Evolutionary conservation across 1,139 yeast species (phyloP).

Genomic region (Taphrina wiesneri): DNA sequence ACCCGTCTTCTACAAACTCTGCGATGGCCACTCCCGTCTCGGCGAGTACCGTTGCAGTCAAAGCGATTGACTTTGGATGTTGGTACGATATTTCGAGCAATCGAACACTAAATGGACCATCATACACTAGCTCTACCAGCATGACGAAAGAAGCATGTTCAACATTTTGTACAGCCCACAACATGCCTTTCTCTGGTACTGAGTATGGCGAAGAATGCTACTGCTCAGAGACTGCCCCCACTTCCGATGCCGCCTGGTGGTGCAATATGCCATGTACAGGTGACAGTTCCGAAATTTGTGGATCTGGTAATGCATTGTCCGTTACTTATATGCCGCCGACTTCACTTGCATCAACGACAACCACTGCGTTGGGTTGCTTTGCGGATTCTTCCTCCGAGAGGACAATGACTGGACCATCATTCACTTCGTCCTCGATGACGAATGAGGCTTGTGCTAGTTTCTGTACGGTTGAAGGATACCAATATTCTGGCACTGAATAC

Average conservation of each 20-base stretch:
- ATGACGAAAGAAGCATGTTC: slow-evolving; percentile 24
- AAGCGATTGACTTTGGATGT: slow-evolving; percentile 24
- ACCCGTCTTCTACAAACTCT: no score
- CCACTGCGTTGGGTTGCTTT: slow-evolving; percentile 21
- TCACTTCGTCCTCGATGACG: slow-evolving; percentile 19
- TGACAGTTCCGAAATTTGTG: slow-evolving; percentile 20
- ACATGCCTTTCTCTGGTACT: slow-evolving; percentile 26
- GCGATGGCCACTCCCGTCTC: slow-evolving; percentile 1
- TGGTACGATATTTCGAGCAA: slow-evolving; percentile 24
- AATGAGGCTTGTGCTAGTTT: slow-evolving; percentile 23
- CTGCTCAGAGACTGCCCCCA: slow-evolving; percentile 24
- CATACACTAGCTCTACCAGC: slow-evolving; percentile 1
- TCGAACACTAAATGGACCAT: slow-evolving; percentile 26
- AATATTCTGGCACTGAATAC: slow-evolving; percentile 29
- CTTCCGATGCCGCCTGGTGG: slow-evolving; percentile 26
- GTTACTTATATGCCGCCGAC: slow-evolving; percentile 8
- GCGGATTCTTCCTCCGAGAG: slow-evolving; percentile 16
- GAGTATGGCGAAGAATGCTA: slow-evolving; percentile 33
- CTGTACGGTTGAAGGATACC: slow-evolving; percentile 24
- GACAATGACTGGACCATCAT: slow-evolving; percentile 24
- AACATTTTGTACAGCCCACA: slow-evolving; percentile 14
- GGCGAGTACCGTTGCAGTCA: not conserved
- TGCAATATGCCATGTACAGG: slow-evolving; percentile 34
- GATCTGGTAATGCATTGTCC: slow-evolving; percentile 27
- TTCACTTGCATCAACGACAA: not conserved